Percentiles rank a stretch among this genome's conserved stretches.
Conservation (phyloP, 805 yeast genomes). For the Scheffersomyces stipitis region DNA sequence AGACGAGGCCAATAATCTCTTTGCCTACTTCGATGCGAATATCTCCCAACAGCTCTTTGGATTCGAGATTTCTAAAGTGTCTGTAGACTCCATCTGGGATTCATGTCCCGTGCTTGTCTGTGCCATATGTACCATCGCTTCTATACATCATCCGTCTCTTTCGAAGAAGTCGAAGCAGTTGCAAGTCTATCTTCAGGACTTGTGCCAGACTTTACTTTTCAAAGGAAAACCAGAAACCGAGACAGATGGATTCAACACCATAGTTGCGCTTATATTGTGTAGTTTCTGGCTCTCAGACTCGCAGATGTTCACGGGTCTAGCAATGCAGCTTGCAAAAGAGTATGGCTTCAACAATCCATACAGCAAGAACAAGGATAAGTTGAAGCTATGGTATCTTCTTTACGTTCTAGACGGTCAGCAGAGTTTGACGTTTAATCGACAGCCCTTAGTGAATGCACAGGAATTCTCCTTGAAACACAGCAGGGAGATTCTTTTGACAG, state of each 20-base stretch:
- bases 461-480: constrained; percentile 47
- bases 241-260: constrained; percentile 54
- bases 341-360: constrained; percentile 43
- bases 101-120: constrained; percentile 58
- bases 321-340: constrained; percentile 63
- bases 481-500: constrained; percentile 33
- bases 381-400: constrained; percentile 65
- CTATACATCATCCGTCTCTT: constrained; percentile 54
- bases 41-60: constrained; percentile 69
- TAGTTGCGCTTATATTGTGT: constrained; percentile 62
- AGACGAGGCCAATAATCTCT: constrained; percentile 47
- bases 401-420: constrained; percentile 71
- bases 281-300: constrained; percentile 69
- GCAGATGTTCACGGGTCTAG: constrained; percentile 65
- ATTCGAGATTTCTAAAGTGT: constrained; percentile 52
- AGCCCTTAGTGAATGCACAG: constrained; percentile 50
- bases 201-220: constrained; percentile 35
- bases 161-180: constrained; percentile 28
- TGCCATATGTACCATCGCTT: constrained; percentile 61
- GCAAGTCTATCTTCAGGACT: constrained; percentile 29
- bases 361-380: constrained; percentile 36
- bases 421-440: constrained; percentile 57
- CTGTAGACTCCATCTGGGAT: constrained; percentile 51
- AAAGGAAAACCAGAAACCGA: constrained; percentile 42
- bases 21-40: constrained; percentile 51